Evolutionary conservation across 306 rosid genomes (phyloP).

Genomic region (Rosa lucieae): DNA sequence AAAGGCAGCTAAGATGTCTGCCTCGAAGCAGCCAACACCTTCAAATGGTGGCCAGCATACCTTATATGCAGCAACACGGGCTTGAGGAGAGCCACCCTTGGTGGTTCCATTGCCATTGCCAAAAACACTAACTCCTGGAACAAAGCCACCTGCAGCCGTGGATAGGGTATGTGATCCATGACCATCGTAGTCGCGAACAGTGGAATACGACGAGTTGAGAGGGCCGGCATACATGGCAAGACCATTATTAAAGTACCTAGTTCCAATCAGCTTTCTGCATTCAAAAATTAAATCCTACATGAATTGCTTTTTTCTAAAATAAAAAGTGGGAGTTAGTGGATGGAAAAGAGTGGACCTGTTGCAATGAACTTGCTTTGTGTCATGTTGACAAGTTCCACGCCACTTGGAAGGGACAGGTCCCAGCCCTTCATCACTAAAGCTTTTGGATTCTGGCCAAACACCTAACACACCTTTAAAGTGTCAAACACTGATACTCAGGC

Average conservation of each 20-base stretch:
- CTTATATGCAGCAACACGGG: slow-evolving; percentile 16
- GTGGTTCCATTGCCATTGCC: slow-evolving; percentile 75
- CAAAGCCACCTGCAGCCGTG: slow-evolving; percentile 74
- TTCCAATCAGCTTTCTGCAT: slow-evolving; percentile 81
- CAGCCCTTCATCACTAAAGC: slow-evolving; percentile 60
- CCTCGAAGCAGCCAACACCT: neutral
- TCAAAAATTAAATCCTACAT: neutral
- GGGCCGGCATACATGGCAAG: slow-evolving; percentile 3
- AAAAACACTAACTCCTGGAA: slow-evolving; percentile 36
- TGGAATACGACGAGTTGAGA: slow-evolving; percentile 4
- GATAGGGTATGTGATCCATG: slow-evolving; percentile 93
- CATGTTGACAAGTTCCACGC: slow-evolving; percentile 59
- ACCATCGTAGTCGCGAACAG: slow-evolving; percentile 58
- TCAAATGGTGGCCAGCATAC: slow-evolving; percentile 19
- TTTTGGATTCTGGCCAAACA: slow-evolving; percentile 71
- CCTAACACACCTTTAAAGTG: slow-evolving; percentile 31
- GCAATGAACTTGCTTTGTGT: slow-evolving; percentile 36
- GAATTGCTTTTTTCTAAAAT: neutral
- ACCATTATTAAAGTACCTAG: slow-evolving; percentile 65
- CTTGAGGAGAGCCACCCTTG: slow-evolving; percentile 49
- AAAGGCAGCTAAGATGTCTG: slow-evolving; percentile 19
- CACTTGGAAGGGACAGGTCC: slow-evolving; percentile 66
- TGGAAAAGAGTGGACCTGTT: slow-evolving; percentile 45
- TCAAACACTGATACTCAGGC: neutral
- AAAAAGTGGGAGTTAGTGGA: neutral